Evolutionary conservation across 129 eudicot genomes (phyloP), one percentile per base, ranked within the genome.

Genomic region (Kitagawia praeruptora): DNA sequence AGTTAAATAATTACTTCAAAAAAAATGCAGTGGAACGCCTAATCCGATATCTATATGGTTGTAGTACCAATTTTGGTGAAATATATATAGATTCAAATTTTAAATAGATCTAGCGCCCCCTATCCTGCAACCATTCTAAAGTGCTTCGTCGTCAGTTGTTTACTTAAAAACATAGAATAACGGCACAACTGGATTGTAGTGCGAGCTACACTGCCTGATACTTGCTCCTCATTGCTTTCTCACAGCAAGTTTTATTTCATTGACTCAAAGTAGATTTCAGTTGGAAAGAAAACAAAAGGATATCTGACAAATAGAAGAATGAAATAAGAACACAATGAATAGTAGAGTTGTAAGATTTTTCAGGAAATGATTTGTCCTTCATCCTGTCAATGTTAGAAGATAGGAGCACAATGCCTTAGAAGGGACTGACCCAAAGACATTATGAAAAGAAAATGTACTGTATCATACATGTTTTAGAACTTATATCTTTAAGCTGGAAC

Each of bases 341-440:
- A n/a, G n/a, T n/a, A n/a, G n/a, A n/a, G n/a, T n/a, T n/a, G n/a
- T n/a, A n/a, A n/a, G n/a, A n/a, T n/a, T n/a, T 92, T 82, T 90
- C 96, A 5, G 89, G 74, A 82, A 88, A 79, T 72, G 63, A 48
- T 74, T 84, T 84, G 80, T 88, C 95, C 72, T 82, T 90, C 21
- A 39, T 77, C 97, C 97, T 92, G 82, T 74, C 48, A 38, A 77
- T 1, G 45, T 80, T 7, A 39, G 53, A 58, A 77, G 1, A 23
- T 58, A 56, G 41, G 27, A 58, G 15, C 48, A 40, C 41, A 13
- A 1, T 46, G 61, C 77, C 28, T 41, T 25, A 16, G 0, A 21
- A 25, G 39, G 27, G 45, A 25, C 38, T 37, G 39, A 53, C 31
- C 8, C 67, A 10, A n/a, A 16, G 0, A 75, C n/a, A 51, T 76